Evolutionary conservation across 306 rosid species (phyloP).

Genomic region (Notholithocarpus densiflorus): DNA sequence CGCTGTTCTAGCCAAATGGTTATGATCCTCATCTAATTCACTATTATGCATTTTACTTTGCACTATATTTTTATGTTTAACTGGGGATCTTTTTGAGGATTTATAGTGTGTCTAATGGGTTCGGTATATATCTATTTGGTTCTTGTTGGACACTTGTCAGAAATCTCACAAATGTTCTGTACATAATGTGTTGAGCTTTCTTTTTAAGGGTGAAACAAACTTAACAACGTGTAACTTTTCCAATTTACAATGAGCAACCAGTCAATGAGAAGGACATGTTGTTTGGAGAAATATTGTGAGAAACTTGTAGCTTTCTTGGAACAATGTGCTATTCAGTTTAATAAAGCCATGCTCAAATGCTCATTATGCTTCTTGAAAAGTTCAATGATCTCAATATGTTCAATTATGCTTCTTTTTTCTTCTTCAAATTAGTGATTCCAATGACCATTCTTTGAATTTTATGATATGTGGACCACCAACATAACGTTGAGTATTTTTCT

Average conservation of each 20-base stretch:
- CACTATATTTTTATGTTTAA: not conserved
- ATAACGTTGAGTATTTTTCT: not conserved
- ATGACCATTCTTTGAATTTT: not conserved
- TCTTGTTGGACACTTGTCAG: not conserved
- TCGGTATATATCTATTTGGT: not conserved
- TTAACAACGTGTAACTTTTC: not conserved
- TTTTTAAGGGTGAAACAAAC: not conserved
- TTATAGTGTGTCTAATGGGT: not conserved
- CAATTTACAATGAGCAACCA: not conserved
- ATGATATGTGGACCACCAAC: not conserved
- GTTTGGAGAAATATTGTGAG: not conserved
- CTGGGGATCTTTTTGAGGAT: not conserved
- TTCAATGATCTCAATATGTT: not conserved
- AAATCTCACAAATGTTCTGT: not conserved
- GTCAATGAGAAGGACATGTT: not conserved
- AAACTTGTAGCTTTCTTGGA: not conserved
- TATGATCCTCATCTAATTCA: not conserved
- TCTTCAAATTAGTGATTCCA: not conserved
- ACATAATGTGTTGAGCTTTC: not conserved
- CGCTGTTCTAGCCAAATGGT: not conserved
- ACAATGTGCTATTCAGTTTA: not conserved
- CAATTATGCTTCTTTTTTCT: not conserved
- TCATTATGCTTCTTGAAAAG: not conserved
- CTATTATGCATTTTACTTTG: no score
- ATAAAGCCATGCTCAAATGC: not conserved